phyloP scores from a whole-genome alignment of 176 grass and related monocot genomes.

The Carex littledalei region DNA sequence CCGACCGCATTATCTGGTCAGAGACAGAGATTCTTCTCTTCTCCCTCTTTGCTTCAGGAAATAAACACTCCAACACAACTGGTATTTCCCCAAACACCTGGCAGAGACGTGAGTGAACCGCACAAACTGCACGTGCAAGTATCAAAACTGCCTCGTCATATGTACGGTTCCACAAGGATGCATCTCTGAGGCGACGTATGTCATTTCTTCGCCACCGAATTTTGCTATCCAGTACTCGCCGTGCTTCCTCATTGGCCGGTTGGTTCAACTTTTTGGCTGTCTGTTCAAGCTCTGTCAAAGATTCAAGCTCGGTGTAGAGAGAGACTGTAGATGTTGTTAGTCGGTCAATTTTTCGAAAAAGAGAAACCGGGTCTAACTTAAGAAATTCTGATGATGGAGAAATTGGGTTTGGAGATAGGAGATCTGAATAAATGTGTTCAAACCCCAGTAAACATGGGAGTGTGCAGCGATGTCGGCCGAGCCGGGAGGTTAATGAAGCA shows the following conservation, averaged over 20 bases:
- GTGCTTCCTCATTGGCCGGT: slow-evolving; percentile 47
- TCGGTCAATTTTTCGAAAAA: slow-evolving; percentile 84
- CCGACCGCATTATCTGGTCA: slow-evolving; percentile 7
- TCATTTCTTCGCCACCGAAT: slow-evolving; percentile 73
- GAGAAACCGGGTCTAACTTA: slow-evolving; percentile 37
- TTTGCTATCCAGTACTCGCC: slow-evolving; percentile 62
- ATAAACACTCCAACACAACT: slow-evolving; percentile 43
- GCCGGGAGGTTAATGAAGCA: slow-evolving; percentile 59
- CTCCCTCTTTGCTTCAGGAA: slow-evolving; percentile 18
- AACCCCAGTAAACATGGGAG: slow-evolving; percentile 58
- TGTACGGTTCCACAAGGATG: slow-evolving; percentile 83
- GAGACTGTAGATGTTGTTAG: slow-evolving; percentile 56
- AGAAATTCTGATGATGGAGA: slow-evolving; percentile 29
- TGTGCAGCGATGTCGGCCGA: slow-evolving; percentile 63
- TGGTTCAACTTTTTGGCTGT: slow-evolving; percentile 49
- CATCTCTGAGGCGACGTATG: slow-evolving; percentile 48
- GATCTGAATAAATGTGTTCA: slow-evolving; percentile 90
- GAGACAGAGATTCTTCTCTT: slow-evolving; percentile 39
- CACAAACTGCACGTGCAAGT: slow-evolving; percentile 67
- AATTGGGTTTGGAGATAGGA: slow-evolving; percentile 52
- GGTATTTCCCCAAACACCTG: slow-evolving; percentile 70
- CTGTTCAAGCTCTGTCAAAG: slow-evolving; percentile 71
- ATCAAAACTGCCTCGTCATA: slow-evolving; percentile 81
- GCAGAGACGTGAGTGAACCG: slow-evolving; percentile 57
- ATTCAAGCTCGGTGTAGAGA: slow-evolving; percentile 76